Conservation (phyloP, 2,329 filamentous ascomycete species). For the Grosmannia huntii region DNA sequence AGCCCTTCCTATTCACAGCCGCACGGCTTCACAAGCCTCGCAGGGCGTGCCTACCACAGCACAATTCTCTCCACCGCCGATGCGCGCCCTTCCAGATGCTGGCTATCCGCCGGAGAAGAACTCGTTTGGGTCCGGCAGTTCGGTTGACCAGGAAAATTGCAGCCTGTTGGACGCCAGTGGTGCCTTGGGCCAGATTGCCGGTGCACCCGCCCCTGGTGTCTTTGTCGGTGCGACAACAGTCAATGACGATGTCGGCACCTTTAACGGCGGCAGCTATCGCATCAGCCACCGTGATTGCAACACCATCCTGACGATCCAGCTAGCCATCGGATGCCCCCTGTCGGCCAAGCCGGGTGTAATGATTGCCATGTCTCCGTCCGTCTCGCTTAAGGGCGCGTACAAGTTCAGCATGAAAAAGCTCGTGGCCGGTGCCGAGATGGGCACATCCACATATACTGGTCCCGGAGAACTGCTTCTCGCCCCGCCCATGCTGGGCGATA, state of each 20-base stretch:
- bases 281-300: slow-evolving; percentile 90
- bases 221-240: slow-evolving; percentile 52
- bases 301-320: slow-evolving; percentile 74
- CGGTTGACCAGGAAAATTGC: not conserved
- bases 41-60: slow-evolving; percentile 10
- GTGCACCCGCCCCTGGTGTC: slow-evolving; percentile 33
- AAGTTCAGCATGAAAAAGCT: slow-evolving; percentile 90
- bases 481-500: slow-evolving; percentile 69
- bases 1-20: slow-evolving; percentile 24
- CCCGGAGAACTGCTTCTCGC: slow-evolving; percentile 83
- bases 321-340: slow-evolving; percentile 80
- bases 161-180: not conserved
- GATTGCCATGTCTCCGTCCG: slow-evolving; percentile 86
- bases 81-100: slow-evolving; percentile 14
- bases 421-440: slow-evolving; percentile 68
- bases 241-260: slow-evolving; percentile 82
- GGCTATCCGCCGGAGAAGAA: slow-evolving; percentile 21
- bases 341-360: slow-evolving; percentile 72
- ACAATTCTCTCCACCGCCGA: slow-evolving; percentile 19
- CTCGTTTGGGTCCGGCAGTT: not conserved
- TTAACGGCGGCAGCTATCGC: slow-evolving; percentile 89
- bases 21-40: slow-evolving; percentile 18
- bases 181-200: slow-evolving; percentile 13
- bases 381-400: slow-evolving; percentile 69
- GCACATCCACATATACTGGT: slow-evolving; percentile 68